These are phyloP conservation scores for Coemansia sp. DNA, from an alignment of 192 early-diverging fungal species.

Conservation along the genomic window DNA sequence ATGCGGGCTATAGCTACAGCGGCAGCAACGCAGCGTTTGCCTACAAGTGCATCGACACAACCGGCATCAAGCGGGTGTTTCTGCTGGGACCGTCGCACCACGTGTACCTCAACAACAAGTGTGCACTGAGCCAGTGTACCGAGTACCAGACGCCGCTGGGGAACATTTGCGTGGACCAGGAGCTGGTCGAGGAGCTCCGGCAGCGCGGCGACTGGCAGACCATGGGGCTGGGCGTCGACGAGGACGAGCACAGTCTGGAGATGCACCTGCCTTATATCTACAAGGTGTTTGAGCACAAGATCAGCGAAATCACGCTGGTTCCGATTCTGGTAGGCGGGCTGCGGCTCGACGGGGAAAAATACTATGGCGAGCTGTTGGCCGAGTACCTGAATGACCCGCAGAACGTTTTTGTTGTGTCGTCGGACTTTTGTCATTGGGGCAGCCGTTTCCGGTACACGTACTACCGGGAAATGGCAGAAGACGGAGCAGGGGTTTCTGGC, in stretches of 20 bases:
- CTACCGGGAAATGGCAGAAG: constrained; percentile 42
- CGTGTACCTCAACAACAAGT: constrained; percentile 71
- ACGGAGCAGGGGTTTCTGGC: constrained; percentile 10
- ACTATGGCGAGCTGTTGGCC: constrained; percentile 73
- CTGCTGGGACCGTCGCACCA: constrained; percentile 95
- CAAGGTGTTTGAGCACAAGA: constrained; percentile 70
- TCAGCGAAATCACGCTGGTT: constrained; percentile 67
- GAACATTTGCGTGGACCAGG: constrained; percentile 67
- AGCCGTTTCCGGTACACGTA: constrained; percentile 80
- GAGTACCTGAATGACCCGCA: constrained; percentile 68
- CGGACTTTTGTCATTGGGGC: constrained; percentile 98
- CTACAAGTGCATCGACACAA: constrained; percentile 70
- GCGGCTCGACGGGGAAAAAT: constrained; percentile 57
- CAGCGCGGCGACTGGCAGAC: constrained; percentile 64
- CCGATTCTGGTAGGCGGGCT: constrained; percentile 88
- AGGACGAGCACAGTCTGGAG: constrained; percentile 96
- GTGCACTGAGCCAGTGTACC: constrained; percentile 72
- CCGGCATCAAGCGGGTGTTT: constrained; percentile 72
- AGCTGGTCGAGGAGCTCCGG: constrained; percentile 61
- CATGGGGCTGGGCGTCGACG: constrained; percentile 73
- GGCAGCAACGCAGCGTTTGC: constrained; percentile 90
- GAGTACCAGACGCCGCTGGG: constrained; percentile 89
- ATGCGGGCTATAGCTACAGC: constrained; percentile 90
- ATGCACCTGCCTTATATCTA: constrained; percentile 94
- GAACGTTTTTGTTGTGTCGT: constrained; percentile 91